Base-by-base conservation (phyloP, 2,329 filamentous ascomycete genomes). In the Thelonectria olida region DNA sequence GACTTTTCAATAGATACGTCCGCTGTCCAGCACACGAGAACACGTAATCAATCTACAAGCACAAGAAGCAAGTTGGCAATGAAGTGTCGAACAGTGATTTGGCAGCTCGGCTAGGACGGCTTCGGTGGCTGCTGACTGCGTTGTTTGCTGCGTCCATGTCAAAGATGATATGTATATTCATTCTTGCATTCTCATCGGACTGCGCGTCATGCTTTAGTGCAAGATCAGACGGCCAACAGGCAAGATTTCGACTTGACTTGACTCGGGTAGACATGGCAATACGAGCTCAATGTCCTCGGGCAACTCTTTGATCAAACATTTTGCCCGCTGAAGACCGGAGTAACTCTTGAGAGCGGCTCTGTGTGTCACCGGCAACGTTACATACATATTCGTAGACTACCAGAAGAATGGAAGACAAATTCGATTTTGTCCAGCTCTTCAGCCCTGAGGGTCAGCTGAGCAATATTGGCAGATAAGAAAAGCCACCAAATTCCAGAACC, bases 401-500 rank as follows among this genome's bases (percentile, higher is more conserved):
- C n/a, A n/a, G n/a, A n/a, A n/a, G n/a, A n/a, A n/a, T n/a, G n/a
- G n/a, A n/a, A n/a, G n/a, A n/a, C n/a, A n/a, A n/a, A n/a, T n/a
- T n/a, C n/a, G n/a, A n/a, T n/a, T n/a, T n/a, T n/a, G n/a, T n/a
- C n/a, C n/a, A n/a, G n/a, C n/a, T n/a, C n/a, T n/a, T 31, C 28
- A 31, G 28, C 31, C 31, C 15, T 31, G 4, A 34, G 5, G 31
- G 31, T 47, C 28, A 58, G 48, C 28, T 48, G 48, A 31, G 27
- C 28, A 48, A 39, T 17, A 17, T 39, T 45, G 51, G 39, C 23
- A 13, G 51, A 22, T 42, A 7, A 17, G 15, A 42, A 60, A 60
- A 50, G 57, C 51, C 51, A 60, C 51, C 38, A 36, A 50, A 55
- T 60, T 54, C 57, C 19, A 25, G 51, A 51, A 49, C 51, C 38